Conservation (phyloP, 345 rosid genomes). For the Tarenaya hassleriana region DNA sequence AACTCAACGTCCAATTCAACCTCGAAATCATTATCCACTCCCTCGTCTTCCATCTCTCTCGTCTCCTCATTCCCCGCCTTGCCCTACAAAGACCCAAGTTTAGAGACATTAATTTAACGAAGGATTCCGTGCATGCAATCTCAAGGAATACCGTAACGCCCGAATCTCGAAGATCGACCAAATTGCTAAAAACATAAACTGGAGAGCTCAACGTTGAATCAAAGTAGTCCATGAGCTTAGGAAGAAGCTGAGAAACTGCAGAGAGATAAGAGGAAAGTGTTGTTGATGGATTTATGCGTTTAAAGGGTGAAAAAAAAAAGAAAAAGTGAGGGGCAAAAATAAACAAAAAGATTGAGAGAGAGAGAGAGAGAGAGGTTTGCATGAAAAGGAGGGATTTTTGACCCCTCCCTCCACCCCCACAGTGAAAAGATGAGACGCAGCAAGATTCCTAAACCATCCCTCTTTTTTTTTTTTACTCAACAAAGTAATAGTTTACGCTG, state of each 20-base stretch:
- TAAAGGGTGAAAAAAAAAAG: slow-evolving; percentile 14
- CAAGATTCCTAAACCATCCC: slow-evolving; percentile 31
- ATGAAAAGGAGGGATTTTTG: slow-evolving; percentile 27
- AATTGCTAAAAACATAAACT: no score
- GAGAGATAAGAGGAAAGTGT: slow-evolving; percentile 22
- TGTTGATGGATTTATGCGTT: slow-evolving; percentile 16
- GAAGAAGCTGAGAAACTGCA: slow-evolving; percentile 17
- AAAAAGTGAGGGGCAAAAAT: slow-evolving; percentile 18
- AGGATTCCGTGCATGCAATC: no score
- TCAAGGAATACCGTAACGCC: no score
- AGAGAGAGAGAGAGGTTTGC: slow-evolving; percentile 5
- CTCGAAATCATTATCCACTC: slow-evolving; percentile 4
- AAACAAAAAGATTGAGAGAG: slow-evolving; percentile 12
- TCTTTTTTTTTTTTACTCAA: no score
- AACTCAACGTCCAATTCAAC: slow-evolving; percentile 44
- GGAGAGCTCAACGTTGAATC: no score
- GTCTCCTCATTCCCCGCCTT: slow-evolving; percentile 23
- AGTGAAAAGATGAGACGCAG: slow-evolving; percentile 32
- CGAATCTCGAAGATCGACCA: no score
- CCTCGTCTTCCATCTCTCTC: slow-evolving; percentile 26
- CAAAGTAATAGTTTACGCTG: no score
- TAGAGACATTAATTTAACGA: no score
- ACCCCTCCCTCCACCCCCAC: slow-evolving; percentile 27
- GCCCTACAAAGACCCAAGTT: slow-evolving; percentile 2
- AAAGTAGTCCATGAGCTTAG: no score